A percentile compares a stretch with the other conserved stretches of the same genome.
phyloP scores from a whole-genome alignment of 208 protist species.

The Trypanosoma platydactyli region DNA sequence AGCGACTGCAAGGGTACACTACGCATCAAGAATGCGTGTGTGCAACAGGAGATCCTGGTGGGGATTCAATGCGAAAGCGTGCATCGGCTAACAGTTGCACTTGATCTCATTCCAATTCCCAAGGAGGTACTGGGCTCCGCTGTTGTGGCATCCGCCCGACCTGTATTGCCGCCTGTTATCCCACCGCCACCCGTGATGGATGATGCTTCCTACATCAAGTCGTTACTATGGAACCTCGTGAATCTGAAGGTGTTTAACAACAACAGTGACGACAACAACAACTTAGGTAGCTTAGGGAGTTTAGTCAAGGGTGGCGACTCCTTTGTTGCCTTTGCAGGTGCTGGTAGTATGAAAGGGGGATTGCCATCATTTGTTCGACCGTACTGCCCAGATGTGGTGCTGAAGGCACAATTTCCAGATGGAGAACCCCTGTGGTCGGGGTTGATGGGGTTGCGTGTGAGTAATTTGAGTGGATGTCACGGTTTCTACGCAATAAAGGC shows the following conservation, averaged over 20 bases:
- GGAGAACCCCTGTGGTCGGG: conserved; percentile 52
- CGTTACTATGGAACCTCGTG: conserved; percentile 34
- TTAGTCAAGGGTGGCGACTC: not conserved
- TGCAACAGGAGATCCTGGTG: conserved; percentile 56
- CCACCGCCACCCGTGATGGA: conserved; percentile 28
- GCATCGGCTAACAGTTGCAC: conserved; percentile 55
- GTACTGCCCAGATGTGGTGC: conserved; percentile 43
- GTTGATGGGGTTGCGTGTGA: conserved; percentile 37
- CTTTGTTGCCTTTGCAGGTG: not conserved
- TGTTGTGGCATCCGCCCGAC: conserved; percentile 18
- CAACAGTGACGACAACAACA: not conserved
- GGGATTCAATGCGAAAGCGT: conserved; percentile 68
- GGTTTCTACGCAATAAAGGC: conserved; percentile 47
- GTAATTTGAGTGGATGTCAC: conserved; percentile 68
- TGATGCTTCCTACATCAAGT: conserved; percentile 9
- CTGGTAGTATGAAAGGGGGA: not conserved
- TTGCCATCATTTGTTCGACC: conserved; percentile 21
- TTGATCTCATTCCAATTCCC: conserved; percentile 47
- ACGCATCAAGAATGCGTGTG: conserved; percentile 56
- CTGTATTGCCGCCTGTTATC: conserved; percentile 6
- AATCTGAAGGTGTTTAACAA: conserved; percentile 16
- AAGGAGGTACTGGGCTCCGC: not conserved
- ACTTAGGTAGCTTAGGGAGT: too few species aligned
- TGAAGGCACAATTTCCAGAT: conserved; percentile 51
- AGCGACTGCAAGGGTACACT: conserved; percentile 32